Evolutionary conservation across 169 alveolate species (phyloP).

Genomic region (Eimeria tenella): DNA sequence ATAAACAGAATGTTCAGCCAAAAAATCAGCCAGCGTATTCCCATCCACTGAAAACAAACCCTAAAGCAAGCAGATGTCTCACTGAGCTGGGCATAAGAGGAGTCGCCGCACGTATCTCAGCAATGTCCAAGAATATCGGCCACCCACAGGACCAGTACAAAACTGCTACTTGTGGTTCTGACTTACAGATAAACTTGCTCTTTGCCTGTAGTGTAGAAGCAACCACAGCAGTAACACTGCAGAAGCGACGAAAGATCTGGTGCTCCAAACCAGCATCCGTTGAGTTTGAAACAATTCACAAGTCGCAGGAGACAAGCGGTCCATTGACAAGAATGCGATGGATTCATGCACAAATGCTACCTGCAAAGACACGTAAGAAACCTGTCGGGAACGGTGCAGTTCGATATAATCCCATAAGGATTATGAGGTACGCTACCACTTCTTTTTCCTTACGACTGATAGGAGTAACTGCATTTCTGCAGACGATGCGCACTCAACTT

Average conservation of each 20-base stretch:
- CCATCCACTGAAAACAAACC: constrained; percentile 68
- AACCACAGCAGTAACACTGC: constrained; percentile 63
- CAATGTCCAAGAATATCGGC: no score
- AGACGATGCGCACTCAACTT: background rate
- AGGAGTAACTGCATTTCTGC: background rate
- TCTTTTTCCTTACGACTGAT: background rate
- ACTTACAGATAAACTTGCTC: constrained; percentile 65
- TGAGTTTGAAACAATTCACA: constrained; percentile 56
- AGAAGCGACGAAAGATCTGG: constrained; percentile 65
- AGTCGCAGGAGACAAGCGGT: constrained; percentile 69
- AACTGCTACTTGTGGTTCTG: background rate
- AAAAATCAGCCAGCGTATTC: constrained; percentile 71
- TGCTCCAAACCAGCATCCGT: constrained; percentile 67
- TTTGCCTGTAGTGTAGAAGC: constrained; percentile 65
- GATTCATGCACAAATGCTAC: constrained; percentile 68
- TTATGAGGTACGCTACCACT: no score
- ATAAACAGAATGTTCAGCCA: constrained; percentile 49
- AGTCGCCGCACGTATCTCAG: no score
- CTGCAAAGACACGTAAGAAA: constrained; percentile 12
- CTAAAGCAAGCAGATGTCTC: background rate
- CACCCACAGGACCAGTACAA: no score
- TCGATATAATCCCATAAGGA: no score
- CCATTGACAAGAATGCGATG: constrained; percentile 52
- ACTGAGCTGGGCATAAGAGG: no score
- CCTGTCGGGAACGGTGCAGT: background rate